Conservation (phyloP, 1,284 basidiomycete species). For the Hymenochaete sp. region DNA sequence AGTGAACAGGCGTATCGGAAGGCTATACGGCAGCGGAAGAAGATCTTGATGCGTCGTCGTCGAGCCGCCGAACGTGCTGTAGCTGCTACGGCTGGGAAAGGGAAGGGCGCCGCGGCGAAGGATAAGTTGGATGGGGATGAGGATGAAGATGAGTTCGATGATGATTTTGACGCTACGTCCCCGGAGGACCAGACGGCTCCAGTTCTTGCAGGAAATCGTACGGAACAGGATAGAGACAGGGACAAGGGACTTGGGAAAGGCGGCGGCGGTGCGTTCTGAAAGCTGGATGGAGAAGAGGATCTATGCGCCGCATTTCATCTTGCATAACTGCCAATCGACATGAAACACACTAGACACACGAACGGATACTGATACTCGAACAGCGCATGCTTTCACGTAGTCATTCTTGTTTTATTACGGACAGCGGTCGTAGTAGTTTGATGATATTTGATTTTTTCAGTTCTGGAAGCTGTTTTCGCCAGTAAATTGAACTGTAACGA, state of each 20-base stretch:
- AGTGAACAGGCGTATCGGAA: slow-evolving; percentile 54
- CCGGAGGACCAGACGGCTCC: slow-evolving; percentile 13
- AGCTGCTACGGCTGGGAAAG: slow-evolving; percentile 31
- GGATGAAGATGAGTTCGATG: slow-evolving; percentile 24
- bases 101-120: slow-evolving; percentile 14
- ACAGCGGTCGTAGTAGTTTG: too few species aligned
- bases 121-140: slow-evolving; percentile 21
- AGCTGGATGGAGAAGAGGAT: too few species aligned
- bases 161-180: slow-evolving; percentile 12
- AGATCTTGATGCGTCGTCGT: slow-evolving; percentile 64
- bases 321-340: too few species aligned
- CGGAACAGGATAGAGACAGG: slow-evolving; percentile 17
- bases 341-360: too few species aligned
- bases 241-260: slow-evolving; percentile 15
- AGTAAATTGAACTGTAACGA: too few species aligned
- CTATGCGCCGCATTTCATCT: too few species aligned
- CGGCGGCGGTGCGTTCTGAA: too few species aligned
- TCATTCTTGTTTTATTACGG: too few species aligned
- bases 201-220: slow-evolving; percentile 17
- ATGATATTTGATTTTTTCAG: too few species aligned
- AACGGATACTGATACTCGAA: too few species aligned
- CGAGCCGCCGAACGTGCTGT: slow-evolving; percentile 69
- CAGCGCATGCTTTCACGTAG: too few species aligned
- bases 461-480: too few species aligned
- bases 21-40: slow-evolving; percentile 67